Base-by-base conservation (phyloP, 805 yeast genomes). In the Pachysolen tannophilus region DNA sequence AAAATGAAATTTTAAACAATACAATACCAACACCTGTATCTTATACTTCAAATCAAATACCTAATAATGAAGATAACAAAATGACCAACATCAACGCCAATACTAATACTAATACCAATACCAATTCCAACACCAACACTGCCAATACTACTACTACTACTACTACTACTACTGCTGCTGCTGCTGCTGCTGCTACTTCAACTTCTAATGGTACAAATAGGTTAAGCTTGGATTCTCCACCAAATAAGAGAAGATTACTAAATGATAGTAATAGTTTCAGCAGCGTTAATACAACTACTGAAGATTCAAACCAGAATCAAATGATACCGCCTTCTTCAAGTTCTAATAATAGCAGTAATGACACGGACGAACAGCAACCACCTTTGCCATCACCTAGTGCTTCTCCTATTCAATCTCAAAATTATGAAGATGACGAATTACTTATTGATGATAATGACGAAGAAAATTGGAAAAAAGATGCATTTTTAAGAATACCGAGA, bases 341-440 rank as follows among this genome's bases (percentile, higher is more conserved):
- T 16, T n/a, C 21, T 5, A 16, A 29, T 8, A 26, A 16, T 15
- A 20, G 17, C 18, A 16, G 28, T 10, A 24, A 20, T 18, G 19
- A 11, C 15, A 50, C 16, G 63, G 67, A 49, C 14, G 34, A 45
- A 10, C 44, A 41, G 30, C 78, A 69, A 39, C 54, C 73, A n/a
- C 82, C 83, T 0, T 59, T 78, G 15, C 85, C 84, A 1, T 77
- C 82, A 8, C 85, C 84, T 0, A 73, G 78, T 44, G 81, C 81
- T 1, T 72, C 78, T 2, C 80, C 79, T 1, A 61, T 60, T 3
- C 76, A 64, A 34, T 46, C 49, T 8, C 34, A 28, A 19, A 63
- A 62, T 2, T 45, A 54, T 8, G 55, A 32, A 20, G 29, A n/a
- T n/a, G 35, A 35, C 2, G 42, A 37, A 6, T 15, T 21, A 6